Percentiles rank a stretch among this genome's conserved stretches.
phyloP scores from a whole-genome alignment of 345 rosid species.

The Conringia planisiliqua region DNA sequence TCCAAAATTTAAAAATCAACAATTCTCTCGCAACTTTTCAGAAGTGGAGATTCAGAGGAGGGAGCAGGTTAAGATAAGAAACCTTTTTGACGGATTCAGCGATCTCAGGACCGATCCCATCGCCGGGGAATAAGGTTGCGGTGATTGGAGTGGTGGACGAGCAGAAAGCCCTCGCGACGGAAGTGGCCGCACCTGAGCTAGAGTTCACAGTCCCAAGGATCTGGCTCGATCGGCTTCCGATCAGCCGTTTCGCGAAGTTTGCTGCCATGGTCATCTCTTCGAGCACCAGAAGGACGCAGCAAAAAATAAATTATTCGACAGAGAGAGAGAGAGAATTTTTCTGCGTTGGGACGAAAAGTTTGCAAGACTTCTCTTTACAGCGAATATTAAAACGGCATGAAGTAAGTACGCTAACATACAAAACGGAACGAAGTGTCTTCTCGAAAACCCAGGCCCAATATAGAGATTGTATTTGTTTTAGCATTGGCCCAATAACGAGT shows the following conservation, averaged over 20 bases:
- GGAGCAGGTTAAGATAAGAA: background rate
- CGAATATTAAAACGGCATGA: slow-evolving; percentile 23
- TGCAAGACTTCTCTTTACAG: background rate
- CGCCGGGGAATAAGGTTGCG: slow-evolving; percentile 98
- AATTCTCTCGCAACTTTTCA: background rate
- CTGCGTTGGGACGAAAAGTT: background rate
- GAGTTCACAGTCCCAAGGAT: slow-evolving; percentile 39
- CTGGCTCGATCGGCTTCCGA: slow-evolving; percentile 36
- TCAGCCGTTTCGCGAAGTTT: slow-evolving; percentile 26
- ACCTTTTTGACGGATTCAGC: slow-evolving; percentile 95
- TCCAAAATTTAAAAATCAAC: background rate
- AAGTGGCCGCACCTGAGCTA: slow-evolving; percentile 14
- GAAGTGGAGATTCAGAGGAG: background rate
- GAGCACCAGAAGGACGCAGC: slow-evolving; percentile 30
- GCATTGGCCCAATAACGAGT: background rate
- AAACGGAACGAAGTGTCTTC: background rate
- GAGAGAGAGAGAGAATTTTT: slow-evolving; percentile 12
- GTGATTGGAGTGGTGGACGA: slow-evolving; percentile 57
- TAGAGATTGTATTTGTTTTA: background rate
- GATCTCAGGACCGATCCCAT: slow-evolving; percentile 99
- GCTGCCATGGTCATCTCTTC: slow-evolving; percentile 40
- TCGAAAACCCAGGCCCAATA: background rate
- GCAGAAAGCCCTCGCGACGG: slow-evolving; percentile 53
- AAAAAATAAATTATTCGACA: background rate
- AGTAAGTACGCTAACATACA: background rate